These are phyloP conservation scores for Myxozyma neotropica DNA, from an alignment of 805 yeast species.

Conservation along the genomic window DNA sequence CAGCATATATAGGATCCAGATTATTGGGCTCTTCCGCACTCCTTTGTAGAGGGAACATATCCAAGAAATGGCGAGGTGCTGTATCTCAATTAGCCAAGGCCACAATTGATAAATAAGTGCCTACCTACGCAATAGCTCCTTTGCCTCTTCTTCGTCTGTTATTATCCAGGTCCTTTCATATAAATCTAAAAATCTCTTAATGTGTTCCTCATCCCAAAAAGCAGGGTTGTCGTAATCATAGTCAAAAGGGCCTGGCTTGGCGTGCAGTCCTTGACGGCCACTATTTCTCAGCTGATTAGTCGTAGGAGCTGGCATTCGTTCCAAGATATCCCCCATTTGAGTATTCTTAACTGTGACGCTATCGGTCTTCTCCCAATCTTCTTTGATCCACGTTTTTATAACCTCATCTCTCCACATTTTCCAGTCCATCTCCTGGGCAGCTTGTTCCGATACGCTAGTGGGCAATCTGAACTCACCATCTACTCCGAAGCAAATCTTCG, in stretches of 20 bases:
- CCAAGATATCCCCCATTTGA: slow-evolving; percentile 14
- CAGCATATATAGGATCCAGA: not conserved
- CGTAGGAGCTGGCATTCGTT: not conserved
- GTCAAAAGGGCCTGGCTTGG: not conserved
- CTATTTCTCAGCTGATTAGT: not conserved
- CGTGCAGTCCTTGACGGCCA: not conserved
- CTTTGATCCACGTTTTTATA: slow-evolving; percentile 3
- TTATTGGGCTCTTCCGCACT: not conserved
- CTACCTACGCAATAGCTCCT: slow-evolving; percentile 16
- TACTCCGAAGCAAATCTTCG: slow-evolving; percentile 32
- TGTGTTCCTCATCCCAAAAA: slow-evolving; percentile 19
- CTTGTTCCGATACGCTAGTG: slow-evolving; percentile 16
- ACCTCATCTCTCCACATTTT: slow-evolving; percentile 19
- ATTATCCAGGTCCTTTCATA: slow-evolving; percentile 25
- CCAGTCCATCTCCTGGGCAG: slow-evolving; percentile 30
- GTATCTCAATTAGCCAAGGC: not conserved
- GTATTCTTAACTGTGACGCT: not conserved
- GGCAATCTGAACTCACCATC: slow-evolving; percentile 23
- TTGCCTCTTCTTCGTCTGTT: slow-evolving; percentile 17
- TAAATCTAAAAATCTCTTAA: slow-evolving; percentile 20
- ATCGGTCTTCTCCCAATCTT: slow-evolving; percentile 13
- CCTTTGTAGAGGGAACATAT: slow-evolving; percentile 20
- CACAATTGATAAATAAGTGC: not conserved
- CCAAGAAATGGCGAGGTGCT: slow-evolving; percentile 19
- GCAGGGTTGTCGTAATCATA: slow-evolving; percentile 16